Conservation (phyloP, 192 early-diverging fungal genomes). For the Linnemannia elongata region DNA sequence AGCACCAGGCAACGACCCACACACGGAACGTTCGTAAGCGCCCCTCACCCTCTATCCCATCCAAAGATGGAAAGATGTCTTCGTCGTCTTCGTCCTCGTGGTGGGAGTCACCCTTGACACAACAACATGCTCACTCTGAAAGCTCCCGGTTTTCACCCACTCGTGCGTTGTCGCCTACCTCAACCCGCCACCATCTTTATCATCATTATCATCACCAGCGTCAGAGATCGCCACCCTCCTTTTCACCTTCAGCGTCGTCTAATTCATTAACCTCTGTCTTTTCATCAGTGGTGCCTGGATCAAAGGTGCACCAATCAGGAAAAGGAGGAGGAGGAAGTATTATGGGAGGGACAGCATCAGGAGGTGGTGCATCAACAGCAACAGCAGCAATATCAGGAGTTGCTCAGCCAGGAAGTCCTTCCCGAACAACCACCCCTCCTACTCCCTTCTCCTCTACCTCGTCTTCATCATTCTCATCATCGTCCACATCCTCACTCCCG, state of each 20-base stretch:
- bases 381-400: not conserved
- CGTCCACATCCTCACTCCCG: not conserved
- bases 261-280: not conserved
- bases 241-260: conserved; percentile 9
- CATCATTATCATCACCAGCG: not conserved
- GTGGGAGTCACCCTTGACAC: not conserved
- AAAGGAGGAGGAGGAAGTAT: not conserved
- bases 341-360: not conserved
- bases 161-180: not conserved
- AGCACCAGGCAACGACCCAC: not conserved
- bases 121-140: not conserved
- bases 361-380: not conserved
- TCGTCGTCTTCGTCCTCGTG: not conserved
- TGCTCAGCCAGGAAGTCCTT: not conserved
- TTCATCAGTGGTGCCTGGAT: not conserved
- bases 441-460: not conserved
- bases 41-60: not conserved
- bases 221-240: not conserved
- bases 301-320: not conserved
- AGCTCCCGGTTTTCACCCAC: not conserved
- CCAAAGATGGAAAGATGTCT: not conserved
- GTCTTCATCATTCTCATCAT: not conserved
- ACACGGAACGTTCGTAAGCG: not conserved
- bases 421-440: not conserved
- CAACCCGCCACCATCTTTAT: not conserved